A percentile compares a stretch with the other conserved stretches of the same genome.
Conservation (phyloP, 176 grass and related monocot species). For the Thalia dealbata region DNA sequence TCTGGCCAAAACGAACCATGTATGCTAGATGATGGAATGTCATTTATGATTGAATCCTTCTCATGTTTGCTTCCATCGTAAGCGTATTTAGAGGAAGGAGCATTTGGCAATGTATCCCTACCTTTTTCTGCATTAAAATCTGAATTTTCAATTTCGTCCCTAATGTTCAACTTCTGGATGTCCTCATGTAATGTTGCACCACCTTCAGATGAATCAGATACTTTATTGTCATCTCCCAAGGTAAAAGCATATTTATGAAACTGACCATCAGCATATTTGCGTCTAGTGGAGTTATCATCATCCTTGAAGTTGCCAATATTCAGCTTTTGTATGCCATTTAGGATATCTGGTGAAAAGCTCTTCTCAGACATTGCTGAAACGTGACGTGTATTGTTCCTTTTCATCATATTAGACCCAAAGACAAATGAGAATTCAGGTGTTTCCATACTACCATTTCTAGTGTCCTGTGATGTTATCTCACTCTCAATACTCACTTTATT, state of each 20-base stretch:
- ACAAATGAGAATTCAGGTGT: conserved; percentile 27
- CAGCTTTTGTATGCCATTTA: conserved; percentile 3
- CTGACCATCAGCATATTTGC: conserved; percentile 10
- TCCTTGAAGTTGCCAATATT: conserved; percentile 23
- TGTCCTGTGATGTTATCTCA: conserved; percentile 23
- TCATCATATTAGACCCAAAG: conserved; percentile 40
- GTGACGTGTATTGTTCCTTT: conserved; percentile 28
- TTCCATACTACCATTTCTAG: conserved; percentile 26
- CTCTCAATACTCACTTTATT: conserved; percentile 2
- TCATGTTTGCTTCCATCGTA: conserved; percentile 25
- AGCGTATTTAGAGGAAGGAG: conserved; percentile 9
- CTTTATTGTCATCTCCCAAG: conserved; percentile 24
- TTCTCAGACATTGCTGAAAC: conserved; percentile 2
- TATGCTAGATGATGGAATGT: conserved; percentile 27
- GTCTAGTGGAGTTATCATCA: conserved; percentile 13
- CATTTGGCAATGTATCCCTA: conserved; percentile 3
- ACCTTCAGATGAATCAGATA: conserved; percentile 13
- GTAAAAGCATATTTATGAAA: conserved; percentile 16
- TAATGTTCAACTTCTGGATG: conserved; percentile 49
- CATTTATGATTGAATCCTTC: conserved; percentile 8
- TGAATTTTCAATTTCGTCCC: conserved; percentile 14
- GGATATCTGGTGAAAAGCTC: not conserved
- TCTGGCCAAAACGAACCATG: conserved; percentile 1
- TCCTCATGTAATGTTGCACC: conserved; percentile 34
- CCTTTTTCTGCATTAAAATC: not conserved